A percentile compares a stretch with the other conserved stretches of the same genome.
Conservation (phyloP, 2,329 filamentous ascomycete species). For the Fusarium sp. region DNA sequence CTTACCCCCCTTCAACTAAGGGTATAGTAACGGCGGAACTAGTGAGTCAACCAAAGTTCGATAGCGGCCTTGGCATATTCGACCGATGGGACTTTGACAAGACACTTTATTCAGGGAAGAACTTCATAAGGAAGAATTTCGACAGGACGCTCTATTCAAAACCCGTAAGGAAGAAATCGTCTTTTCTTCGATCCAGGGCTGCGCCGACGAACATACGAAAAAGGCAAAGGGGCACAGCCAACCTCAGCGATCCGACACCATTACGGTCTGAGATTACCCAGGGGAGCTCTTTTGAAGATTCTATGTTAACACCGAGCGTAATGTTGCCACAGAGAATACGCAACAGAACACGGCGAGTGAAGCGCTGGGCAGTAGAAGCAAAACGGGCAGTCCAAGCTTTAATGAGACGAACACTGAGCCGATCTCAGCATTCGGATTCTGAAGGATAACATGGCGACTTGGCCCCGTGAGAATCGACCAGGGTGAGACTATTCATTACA, state of each 20-base stretch:
- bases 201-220: conserved; percentile 12
- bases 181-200: conserved; percentile 46
- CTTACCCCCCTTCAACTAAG: conserved; percentile 46
- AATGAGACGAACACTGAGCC: conserved; percentile 49
- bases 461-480: background rate
- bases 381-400: conserved; percentile 50
- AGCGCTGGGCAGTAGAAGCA: conserved; percentile 51
- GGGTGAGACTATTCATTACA: background rate
- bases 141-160: conserved; percentile 4
- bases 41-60: conserved; percentile 13
- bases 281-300: conserved; percentile 18
- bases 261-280: background rate
- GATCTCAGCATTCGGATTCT: conserved; percentile 42
- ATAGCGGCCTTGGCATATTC: conserved; percentile 5
- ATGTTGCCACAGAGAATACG: conserved; percentile 16
- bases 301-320: background rate
- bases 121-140: background rate
- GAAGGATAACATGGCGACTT: background rate
- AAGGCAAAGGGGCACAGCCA: conserved; percentile 19
- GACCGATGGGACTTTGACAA: conserved; percentile 1
- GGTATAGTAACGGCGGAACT: conserved; percentile 18
- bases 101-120: background rate
- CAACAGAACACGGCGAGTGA: conserved; percentile 46
- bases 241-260: conserved; percentile 9
- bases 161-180: conserved; percentile 47